phyloP scores from a whole-genome alignment of 148 eudicot species.

The Spergularia marina region DNA sequence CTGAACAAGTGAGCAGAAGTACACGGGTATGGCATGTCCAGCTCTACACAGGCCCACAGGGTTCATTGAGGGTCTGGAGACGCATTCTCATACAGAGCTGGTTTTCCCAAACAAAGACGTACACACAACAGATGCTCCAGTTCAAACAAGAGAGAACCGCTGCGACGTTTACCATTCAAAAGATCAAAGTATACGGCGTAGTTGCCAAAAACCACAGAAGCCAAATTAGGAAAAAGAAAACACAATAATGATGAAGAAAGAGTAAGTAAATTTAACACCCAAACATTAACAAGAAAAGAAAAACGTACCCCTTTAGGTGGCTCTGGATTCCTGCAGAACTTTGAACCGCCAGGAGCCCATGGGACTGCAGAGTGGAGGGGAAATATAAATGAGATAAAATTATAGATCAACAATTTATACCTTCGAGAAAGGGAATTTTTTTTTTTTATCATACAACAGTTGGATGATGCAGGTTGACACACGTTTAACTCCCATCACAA shows the following conservation, averaged over 20 bases:
- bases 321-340: constrained; percentile 73
- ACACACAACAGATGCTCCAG: no score
- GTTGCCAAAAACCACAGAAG: not conserved
- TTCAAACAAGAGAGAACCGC: no score
- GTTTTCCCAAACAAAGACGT: no score
- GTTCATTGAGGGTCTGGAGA: no score
- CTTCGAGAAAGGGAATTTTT: not conserved
- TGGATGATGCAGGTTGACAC: not conserved
- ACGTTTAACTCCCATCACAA: not conserved
- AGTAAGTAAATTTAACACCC: not conserved
- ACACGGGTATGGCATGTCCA: no score
- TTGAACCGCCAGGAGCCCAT: constrained; percentile 97
- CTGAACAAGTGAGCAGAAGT: no score
- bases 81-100: no score
- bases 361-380: constrained; percentile 59
- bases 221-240: not conserved
- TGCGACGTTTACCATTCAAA: no score
- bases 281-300: not conserved
- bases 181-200: no score
- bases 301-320: constrained; percentile 81
- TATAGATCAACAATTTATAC: not conserved
- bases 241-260: not conserved
- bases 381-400: constrained; percentile 11
- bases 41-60: no score
- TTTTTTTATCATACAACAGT: no score